phyloP scores from a whole-genome alignment of 2,329 filamentous ascomycete species.

The Diaporthe sp. region DNA sequence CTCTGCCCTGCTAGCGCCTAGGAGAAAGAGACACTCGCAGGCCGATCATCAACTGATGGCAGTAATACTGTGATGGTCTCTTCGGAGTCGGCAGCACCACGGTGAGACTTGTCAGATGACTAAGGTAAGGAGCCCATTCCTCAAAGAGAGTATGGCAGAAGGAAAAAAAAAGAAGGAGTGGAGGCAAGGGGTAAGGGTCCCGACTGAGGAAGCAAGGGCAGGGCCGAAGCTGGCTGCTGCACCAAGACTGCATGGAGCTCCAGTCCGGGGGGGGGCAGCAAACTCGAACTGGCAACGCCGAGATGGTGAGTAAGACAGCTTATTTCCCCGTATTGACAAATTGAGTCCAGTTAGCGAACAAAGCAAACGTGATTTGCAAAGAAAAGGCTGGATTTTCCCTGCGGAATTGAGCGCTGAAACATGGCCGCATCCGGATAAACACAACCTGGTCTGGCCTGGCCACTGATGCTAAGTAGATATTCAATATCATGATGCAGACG shows the following conservation, averaged over 20 bases:
- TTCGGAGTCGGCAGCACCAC: slow-evolving; percentile 19
- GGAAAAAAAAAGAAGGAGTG: background rate
- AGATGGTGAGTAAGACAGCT: slow-evolving; percentile 30
- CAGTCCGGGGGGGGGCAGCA: slow-evolving; percentile 10
- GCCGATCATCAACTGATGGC: slow-evolving; percentile 28
- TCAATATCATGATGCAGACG: slow-evolving; percentile 25
- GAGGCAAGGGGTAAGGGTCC: slow-evolving; percentile 26
- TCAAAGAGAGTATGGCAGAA: slow-evolving; percentile 21
- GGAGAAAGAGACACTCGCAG: slow-evolving; percentile 20
- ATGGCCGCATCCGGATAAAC: slow-evolving; percentile 36
- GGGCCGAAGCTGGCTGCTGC: slow-evolving; percentile 3
- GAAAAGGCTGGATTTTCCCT: slow-evolving; percentile 9
- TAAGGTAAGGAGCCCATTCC: slow-evolving; percentile 24
- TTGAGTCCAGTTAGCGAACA: slow-evolving; percentile 24
- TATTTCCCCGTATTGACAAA: slow-evolving; percentile 31
- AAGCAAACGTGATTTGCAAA: slow-evolving; percentile 29
- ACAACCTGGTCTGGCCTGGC: slow-evolving; percentile 15
- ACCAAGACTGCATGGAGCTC: background rate
- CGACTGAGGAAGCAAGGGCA: slow-evolving; percentile 29
- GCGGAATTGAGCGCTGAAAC: slow-evolving; percentile 33
- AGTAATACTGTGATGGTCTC: background rate
- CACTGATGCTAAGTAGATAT: slow-evolving; percentile 12
- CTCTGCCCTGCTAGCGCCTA: slow-evolving; percentile 21
- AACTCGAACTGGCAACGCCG: slow-evolving; percentile 20
- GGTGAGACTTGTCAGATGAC: slow-evolving; percentile 31